Conservation (phyloP, 1,284 basidiomycete genomes). For the Fomitopsis betulina region DNA sequence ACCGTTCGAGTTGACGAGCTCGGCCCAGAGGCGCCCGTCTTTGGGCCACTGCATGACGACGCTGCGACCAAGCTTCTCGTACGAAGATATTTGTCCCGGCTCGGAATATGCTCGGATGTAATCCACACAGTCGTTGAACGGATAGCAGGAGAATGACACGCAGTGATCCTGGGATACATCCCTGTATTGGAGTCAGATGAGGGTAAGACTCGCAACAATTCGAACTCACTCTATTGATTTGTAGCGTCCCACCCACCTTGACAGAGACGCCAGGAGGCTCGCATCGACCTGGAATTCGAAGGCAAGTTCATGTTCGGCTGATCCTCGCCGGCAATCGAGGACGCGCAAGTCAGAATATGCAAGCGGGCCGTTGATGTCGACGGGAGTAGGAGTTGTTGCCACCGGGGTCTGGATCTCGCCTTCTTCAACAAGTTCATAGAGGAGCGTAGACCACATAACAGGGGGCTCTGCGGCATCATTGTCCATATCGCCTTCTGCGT, state of each 20-base stretch:
- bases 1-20: neutral
- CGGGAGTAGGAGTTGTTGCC: neutral
- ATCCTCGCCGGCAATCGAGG: neutral
- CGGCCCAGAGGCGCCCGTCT: slow-evolving; percentile 6
- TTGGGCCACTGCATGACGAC: slow-evolving; percentile 4
- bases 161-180: slow-evolving; percentile 3
- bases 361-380: neutral
- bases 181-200: neutral
- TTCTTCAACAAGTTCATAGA: neutral
- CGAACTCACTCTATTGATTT: slow-evolving; percentile 2
- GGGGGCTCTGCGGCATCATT: neutral
- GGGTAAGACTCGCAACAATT: too few relatives aligned
- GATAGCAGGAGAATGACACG: slow-evolving; percentile 1
- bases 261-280: neutral
- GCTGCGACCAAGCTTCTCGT: neutral
- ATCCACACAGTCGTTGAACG: slow-evolving; percentile 3
- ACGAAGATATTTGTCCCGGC: neutral
- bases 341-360: neutral
- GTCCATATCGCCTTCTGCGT: neutral
- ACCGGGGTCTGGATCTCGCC: neutral
- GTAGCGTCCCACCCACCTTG: slow-evolving; percentile 1
- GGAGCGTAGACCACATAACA: neutral
- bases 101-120: neutral
- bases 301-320: neutral
- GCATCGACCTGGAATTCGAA: slow-evolving; percentile 3